Conservation (phyloP, 352 stramenopile genomes). For the Blastocystis hominis region DNA sequence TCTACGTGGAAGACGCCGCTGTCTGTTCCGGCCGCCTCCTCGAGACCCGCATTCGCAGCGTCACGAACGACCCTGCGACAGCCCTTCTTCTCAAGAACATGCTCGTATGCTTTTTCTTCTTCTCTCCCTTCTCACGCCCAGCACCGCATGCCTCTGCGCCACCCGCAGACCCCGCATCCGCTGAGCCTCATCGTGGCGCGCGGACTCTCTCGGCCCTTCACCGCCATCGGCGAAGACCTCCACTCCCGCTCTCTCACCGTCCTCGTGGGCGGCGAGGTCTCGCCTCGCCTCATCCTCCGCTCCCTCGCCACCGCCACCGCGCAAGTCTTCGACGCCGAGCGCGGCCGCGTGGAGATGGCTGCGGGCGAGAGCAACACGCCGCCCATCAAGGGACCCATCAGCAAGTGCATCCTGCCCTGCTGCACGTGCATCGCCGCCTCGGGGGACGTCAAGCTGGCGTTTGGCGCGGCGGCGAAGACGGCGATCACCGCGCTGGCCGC, state of each 20-base stretch:
- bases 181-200: constrained; percentile 41
- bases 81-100: constrained; percentile 26
- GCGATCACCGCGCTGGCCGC: neutral
- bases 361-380: neutral
- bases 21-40: constrained; percentile 26
- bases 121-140: neutral
- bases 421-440: neutral
- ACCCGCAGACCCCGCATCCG: constrained; percentile 39
- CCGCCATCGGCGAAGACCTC: constrained; percentile 33
- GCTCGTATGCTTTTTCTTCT: neutral
- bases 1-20: constrained; percentile 54
- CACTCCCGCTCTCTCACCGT: constrained; percentile 33
- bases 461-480: neutral
- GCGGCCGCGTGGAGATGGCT: neutral
- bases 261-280: neutral
- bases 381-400: constrained; percentile 31
- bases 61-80: constrained; percentile 48
- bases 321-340: constrained; percentile 10
- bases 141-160: constrained; percentile 44
- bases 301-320: neutral
- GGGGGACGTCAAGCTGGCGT: neutral
- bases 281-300: neutral
- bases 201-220: constrained; percentile 13
- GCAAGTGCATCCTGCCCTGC: constrained; percentile 35
- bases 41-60: constrained; percentile 11